A percentile compares a stretch with the other conserved stretches of the same genome.
phyloP scores from a whole-genome alignment of 371 early-diverging fungal species.

The Mortierella sp. region DNA sequence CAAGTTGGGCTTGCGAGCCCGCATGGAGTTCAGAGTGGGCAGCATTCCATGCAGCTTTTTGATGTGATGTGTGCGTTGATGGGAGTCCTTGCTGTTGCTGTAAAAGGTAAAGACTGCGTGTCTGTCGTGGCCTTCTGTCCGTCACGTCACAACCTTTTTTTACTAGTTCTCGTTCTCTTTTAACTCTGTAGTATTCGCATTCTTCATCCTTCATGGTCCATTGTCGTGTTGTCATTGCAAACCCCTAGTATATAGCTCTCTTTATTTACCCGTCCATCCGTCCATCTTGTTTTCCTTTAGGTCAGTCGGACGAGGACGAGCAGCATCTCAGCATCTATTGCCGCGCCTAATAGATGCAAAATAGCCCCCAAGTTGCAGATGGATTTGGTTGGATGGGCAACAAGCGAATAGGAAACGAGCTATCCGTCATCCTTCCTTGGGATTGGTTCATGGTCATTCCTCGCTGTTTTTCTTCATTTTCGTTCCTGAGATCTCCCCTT shows the following conservation, averaged over 20 bases:
- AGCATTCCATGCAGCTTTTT: too few species aligned
- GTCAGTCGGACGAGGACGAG: neutral
- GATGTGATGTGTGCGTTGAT: too few species aligned
- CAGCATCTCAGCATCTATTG: neutral
- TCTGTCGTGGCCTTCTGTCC: neutral
- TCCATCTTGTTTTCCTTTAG: neutral
- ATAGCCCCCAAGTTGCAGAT: neutral
- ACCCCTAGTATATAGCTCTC: neutral
- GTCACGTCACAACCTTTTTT: neutral
- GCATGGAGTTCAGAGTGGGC: too few species aligned
- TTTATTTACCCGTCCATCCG: neutral
- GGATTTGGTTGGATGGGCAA: neutral
- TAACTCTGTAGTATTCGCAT: neutral
- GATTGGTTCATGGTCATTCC: neutral
- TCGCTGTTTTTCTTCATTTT: neutral
- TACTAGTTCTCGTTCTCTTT: neutral
- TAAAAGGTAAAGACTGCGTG: too few species aligned
- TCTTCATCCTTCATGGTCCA: neutral
- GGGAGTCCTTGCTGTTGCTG: too few species aligned
- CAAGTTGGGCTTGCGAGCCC: too few species aligned
- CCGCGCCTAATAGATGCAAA: neutral
- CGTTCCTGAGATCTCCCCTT: neutral
- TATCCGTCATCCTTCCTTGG: neutral
- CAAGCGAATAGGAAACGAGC: neutral
- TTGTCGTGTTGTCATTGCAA: neutral